Conservation (phyloP, 345 rosid species). For the Jatropha curcas region DNA sequence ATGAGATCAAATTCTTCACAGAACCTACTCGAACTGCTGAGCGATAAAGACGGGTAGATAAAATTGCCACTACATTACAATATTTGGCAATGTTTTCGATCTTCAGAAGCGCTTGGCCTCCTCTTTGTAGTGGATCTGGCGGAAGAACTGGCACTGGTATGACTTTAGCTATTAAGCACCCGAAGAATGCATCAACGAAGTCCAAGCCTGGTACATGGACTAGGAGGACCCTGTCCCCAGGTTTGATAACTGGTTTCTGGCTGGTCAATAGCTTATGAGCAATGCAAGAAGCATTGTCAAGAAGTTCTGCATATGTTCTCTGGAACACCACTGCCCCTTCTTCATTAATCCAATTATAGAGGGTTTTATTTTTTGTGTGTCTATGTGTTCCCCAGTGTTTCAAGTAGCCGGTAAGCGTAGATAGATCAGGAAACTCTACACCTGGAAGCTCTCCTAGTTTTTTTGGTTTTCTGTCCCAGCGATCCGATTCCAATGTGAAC, state of each 20-base stretch:
- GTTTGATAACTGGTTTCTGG: conserved; percentile 49
- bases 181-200: conserved; percentile 65
- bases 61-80: conserved; percentile 51
- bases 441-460: conserved; percentile 46
- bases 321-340: conserved; percentile 38
- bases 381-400: conserved; percentile 58
- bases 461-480: conserved; percentile 21
- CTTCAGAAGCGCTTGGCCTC: conserved; percentile 69
- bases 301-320: conserved; percentile 52
- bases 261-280: conserved; percentile 50
- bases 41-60: conserved; percentile 59
- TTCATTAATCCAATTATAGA: conserved; percentile 65
- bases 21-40: conserved; percentile 59
- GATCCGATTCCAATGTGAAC: conserved; percentile 40
- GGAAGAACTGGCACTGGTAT: conserved; percentile 72
- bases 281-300: conserved; percentile 51
- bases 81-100: conserved; percentile 62
- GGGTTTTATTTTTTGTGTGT: conserved; percentile 34
- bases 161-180: conserved; percentile 63
- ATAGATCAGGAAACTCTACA: conserved; percentile 51
- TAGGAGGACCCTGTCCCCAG: conserved; percentile 61
- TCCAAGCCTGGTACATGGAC: conserved; percentile 67
- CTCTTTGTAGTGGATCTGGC: conserved; percentile 67
- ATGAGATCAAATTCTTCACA: conserved; percentile 50
- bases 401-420: conserved; percentile 55